Conservation (phyloP, 306 rosid genomes). For the Malus sylvestris region DNA sequence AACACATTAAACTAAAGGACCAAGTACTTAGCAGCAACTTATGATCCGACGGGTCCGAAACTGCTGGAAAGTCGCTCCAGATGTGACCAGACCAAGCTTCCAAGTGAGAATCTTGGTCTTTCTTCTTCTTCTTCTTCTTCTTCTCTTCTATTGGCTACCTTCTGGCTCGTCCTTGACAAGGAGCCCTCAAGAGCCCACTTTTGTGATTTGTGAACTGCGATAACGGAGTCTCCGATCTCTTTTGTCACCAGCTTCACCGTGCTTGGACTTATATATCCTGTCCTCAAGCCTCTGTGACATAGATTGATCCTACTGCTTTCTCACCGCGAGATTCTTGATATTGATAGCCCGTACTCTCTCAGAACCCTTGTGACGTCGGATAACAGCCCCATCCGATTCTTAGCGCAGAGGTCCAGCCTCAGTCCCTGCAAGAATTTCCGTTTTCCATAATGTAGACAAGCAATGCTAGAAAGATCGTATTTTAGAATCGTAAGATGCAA, state of each 20-base stretch:
- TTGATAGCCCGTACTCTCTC: slow-evolving; percentile 62
- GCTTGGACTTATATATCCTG: slow-evolving; percentile 33
- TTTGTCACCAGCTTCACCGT: slow-evolving; percentile 40
- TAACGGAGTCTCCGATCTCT: slow-evolving; percentile 57
- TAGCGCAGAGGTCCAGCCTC: slow-evolving; percentile 46
- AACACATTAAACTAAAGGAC: neutral
- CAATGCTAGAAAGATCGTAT: neutral
- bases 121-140: slow-evolving; percentile 26
- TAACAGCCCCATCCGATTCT: slow-evolving; percentile 55
- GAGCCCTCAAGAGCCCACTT: slow-evolving; percentile 22
- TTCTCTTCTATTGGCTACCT: neutral
- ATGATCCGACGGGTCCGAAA: slow-evolving; percentile 43
- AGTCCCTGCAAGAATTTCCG: slow-evolving; percentile 37
- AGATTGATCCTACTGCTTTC: slow-evolving; percentile 62
- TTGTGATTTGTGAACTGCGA: slow-evolving; percentile 40
- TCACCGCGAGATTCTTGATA: slow-evolving; percentile 53
- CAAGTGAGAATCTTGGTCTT: slow-evolving; percentile 45
- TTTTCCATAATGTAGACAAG: neutral
- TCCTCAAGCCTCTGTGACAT: slow-evolving; percentile 54
- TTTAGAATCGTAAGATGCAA: neutral
- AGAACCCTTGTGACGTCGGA: slow-evolving; percentile 56
- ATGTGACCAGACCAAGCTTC: slow-evolving; percentile 68
- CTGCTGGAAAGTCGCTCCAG: slow-evolving; percentile 56
- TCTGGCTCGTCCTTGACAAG: neutral
- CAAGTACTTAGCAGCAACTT: neutral